Evolutionary conservation across 2,329 filamentous ascomycete species (phyloP).

Genomic region (Hysterium pulicare): DNA sequence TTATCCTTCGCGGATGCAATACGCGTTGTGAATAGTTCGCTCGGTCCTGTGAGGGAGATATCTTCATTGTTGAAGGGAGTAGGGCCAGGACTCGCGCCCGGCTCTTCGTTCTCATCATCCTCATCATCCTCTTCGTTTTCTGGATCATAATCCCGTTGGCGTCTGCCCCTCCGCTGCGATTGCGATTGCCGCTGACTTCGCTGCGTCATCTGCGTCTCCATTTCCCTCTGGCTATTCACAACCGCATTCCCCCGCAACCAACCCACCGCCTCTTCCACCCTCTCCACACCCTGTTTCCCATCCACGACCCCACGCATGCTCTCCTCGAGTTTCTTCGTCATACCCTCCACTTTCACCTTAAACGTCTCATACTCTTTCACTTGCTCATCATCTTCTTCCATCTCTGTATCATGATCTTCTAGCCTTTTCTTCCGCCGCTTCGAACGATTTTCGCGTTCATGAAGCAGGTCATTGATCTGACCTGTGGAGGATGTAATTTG

Average conservation of each 20-base stretch:
- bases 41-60: slow-evolving; percentile 30
- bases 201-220: slow-evolving; percentile 35
- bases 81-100: slow-evolving; percentile 37
- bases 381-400: slow-evolving; percentile 39
- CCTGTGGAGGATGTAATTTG: slow-evolving; percentile 50
- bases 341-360: slow-evolving; percentile 44
- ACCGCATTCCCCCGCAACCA: slow-evolving; percentile 40
- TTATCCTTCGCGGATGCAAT: slow-evolving; percentile 42
- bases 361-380: slow-evolving; percentile 39
- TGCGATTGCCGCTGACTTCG: slow-evolving; percentile 27
- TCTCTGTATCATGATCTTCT: slow-evolving; percentile 22
- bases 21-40: slow-evolving; percentile 35
- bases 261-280: slow-evolving; percentile 43
- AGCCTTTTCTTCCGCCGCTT: slow-evolving; percentile 31
- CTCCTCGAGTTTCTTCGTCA: slow-evolving; percentile 57
- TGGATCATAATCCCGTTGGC: slow-evolving; percentile 35
- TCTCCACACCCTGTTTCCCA: slow-evolving; percentile 46
- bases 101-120: slow-evolving; percentile 36
- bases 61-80: slow-evolving; percentile 34
- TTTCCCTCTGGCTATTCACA: slow-evolving; percentile 24
- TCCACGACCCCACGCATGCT: slow-evolving; percentile 59
- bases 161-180: slow-evolving; percentile 25
- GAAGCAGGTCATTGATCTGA: slow-evolving; percentile 56
- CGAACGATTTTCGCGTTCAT: slow-evolving; percentile 36
- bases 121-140: slow-evolving; percentile 35